phyloP scores from a whole-genome alignment of 805 yeast genomes.

The Yamadazyma takamatsuzukensis region DNA sequence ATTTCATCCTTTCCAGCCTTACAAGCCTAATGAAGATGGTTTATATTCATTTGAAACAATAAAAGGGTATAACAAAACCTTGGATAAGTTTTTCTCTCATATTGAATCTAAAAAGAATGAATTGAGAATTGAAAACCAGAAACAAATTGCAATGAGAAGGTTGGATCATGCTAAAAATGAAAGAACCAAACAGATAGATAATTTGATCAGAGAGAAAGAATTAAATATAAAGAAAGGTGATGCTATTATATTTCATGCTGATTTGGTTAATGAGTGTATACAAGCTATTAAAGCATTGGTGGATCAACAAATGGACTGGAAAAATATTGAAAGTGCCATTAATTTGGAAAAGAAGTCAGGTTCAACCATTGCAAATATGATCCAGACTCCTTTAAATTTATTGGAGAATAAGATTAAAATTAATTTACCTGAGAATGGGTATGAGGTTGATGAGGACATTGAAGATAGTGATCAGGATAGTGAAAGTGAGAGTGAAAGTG shows the following conservation, averaged over 20 bases:
- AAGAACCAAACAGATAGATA: slow-evolving; percentile 64
- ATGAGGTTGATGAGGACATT: slow-evolving; percentile 23
- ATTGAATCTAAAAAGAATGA: slow-evolving; percentile 79
- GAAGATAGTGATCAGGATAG: slow-evolving; percentile 14
- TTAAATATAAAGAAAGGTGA: slow-evolving; percentile 67
- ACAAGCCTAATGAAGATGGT: slow-evolving; percentile 27
- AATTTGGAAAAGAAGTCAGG: slow-evolving; percentile 64
- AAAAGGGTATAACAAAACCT: slow-evolving; percentile 65
- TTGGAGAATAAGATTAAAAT: slow-evolving; percentile 63
- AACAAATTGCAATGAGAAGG: slow-evolving; percentile 69
- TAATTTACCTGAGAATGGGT: slow-evolving; percentile 39
- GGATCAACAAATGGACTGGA: slow-evolving; percentile 93
- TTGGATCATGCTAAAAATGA: slow-evolving; percentile 73
- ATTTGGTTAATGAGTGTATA: slow-evolving; percentile 68
- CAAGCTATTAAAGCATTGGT: slow-evolving; percentile 61
- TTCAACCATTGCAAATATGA: slow-evolving; percentile 58
- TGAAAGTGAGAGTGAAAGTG: slow-evolving; percentile 19
- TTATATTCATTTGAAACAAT: slow-evolving; percentile 28
- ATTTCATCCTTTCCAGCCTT: slow-evolving; percentile 66
- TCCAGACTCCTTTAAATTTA: slow-evolving; percentile 67
- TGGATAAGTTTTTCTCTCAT: slow-evolving; percentile 82
- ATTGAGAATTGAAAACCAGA: slow-evolving; percentile 69
- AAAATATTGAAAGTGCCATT: slow-evolving; percentile 74
- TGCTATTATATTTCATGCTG: slow-evolving; percentile 65
- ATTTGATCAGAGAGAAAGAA: slow-evolving; percentile 59